Evolutionary conservation across 2,329 filamentous ascomycete genomes (phyloP), one percentile per base, ranked within the genome.

Genomic region (Alternaria panax): DNA sequence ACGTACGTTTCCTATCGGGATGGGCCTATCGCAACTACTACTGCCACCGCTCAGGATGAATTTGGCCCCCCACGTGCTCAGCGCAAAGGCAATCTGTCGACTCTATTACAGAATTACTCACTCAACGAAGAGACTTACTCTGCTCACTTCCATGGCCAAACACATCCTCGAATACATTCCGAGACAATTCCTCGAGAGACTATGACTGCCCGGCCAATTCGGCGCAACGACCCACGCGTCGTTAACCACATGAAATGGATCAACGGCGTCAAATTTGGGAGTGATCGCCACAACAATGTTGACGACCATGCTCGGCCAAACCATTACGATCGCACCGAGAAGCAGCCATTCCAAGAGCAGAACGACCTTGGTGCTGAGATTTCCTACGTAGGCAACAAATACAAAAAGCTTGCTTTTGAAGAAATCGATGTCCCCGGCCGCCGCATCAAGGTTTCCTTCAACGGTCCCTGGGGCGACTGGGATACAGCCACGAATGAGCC

Each of bases 1-100:
- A 81, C 85, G 2, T 97, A 97, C 81, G 92, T 90, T 75, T 94
- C 92, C 0, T 97, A 94, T 71, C 88, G 92, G 45, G 88, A 92
- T 53, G 71, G 72, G 3, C 70, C 71, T 22, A 64, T 71, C 11
- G 47, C 63, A 14, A 64, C 59, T 5, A 61, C 65, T 14, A 65
- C 67, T 20, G 55, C 63, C 5, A 63, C 58, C n/a, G 55, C 57
- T 4, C 66, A 63, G 32, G 63, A 67, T 24, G 63, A 67, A 5
- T 65, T 66, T 16, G 67, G 62, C 25, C 64, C 63, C 27, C 64
- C 66, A 30, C 65, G 63, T 16, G 45, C 57, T n/a, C 67, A 64
- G 46, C 66, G 62, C 14, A 67, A 68, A 38, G 71, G 72, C 22
- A 69, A 73, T 11, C 43, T 74, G 16, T 70, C 70, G 7, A 68